A percentile compares a stretch with the other conserved stretches of the same genome.
Conservation (phyloP, 345 rosid species). For the Moringa oleifera region DNA sequence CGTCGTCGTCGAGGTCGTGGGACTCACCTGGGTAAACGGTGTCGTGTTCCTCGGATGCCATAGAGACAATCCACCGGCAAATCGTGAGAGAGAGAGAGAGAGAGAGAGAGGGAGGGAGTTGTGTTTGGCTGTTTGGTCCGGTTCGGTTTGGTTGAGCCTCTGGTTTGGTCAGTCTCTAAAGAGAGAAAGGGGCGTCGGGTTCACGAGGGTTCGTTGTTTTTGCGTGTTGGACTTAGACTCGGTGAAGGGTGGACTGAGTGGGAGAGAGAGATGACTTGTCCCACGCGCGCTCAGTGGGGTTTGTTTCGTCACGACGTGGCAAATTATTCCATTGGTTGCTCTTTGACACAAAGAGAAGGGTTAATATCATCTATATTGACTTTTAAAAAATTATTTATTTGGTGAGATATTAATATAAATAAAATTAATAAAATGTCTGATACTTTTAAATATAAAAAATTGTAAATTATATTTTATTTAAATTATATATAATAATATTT, state of each 20-base stretch:
- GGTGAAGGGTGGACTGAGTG: neutral
- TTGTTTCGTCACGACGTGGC: no score
- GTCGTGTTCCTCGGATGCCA: slow-evolving; percentile 65
- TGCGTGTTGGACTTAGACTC: neutral
- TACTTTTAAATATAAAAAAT: no score
- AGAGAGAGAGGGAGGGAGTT: slow-evolving; percentile 11
- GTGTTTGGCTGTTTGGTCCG: neutral
- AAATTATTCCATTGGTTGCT: no score
- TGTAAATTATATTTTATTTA: no score
- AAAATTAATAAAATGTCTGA: no score
- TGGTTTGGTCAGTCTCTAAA: slow-evolving; percentile 2
- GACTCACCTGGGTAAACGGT: slow-evolving; percentile 46
- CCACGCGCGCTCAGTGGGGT: neutral
- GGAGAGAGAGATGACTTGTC: neutral
- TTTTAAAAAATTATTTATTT: no score
- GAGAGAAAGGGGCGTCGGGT: slow-evolving; percentile 11
- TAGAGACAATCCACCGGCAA: slow-evolving; percentile 9
- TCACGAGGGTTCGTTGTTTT: slow-evolving; percentile 20
- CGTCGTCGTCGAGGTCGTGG: slow-evolving; percentile 56
- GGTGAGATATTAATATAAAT: no score
- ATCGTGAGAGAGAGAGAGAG: slow-evolving; percentile 1
- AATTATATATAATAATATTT: no score
- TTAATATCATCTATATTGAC: no score
- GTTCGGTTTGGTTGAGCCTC: neutral
- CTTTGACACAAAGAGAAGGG: no score